Conservation (phyloP, 257 asterid genomes). For the Craterostigma plantagineum region DNA sequence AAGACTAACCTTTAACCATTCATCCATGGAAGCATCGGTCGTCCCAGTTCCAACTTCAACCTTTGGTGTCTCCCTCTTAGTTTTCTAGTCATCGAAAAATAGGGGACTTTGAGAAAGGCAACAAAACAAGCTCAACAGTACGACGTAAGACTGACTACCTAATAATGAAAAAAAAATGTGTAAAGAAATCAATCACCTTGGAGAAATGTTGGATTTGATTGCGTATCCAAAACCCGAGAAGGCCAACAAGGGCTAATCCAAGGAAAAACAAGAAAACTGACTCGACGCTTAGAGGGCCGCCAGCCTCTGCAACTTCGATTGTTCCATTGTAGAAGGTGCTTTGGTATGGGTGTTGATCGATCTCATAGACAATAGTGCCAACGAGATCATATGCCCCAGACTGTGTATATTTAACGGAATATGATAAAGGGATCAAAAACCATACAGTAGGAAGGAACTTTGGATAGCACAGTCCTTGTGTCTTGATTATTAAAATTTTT, state of each 20-base stretch:
- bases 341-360: slow-evolving; percentile 64
- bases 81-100: slow-evolving; percentile 36
- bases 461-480: slow-evolving; percentile 5
- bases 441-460: background rate
- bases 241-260: slow-evolving; percentile 48
- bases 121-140: too few relatives aligned
- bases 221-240: slow-evolving; percentile 54
- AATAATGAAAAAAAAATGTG: background rate
- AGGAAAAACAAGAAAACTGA: slow-evolving; percentile 86
- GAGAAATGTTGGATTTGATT: slow-evolving; percentile 51
- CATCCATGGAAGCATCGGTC: slow-evolving; percentile 74
- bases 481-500: slow-evolving; percentile 7
- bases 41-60: slow-evolving; percentile 95
- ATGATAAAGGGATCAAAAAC: slow-evolving; percentile 5
- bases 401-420: slow-evolving; percentile 18
- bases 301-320: slow-evolving; percentile 74
- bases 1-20: slow-evolving; percentile 73
- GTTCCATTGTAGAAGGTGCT: slow-evolving; percentile 83
- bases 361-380: slow-evolving; percentile 77
- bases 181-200: slow-evolving; percentile 33
- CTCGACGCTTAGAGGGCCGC: slow-evolving; percentile 76
- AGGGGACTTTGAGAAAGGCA: background rate
- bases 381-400: slow-evolving; percentile 87
- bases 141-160: background rate
- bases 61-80: slow-evolving; percentile 81